Evolutionary conservation across 2,329 filamentous ascomycete genomes (phyloP), one percentile per base, ranked within the genome.

Genomic region (Xylaria digitata): DNA sequence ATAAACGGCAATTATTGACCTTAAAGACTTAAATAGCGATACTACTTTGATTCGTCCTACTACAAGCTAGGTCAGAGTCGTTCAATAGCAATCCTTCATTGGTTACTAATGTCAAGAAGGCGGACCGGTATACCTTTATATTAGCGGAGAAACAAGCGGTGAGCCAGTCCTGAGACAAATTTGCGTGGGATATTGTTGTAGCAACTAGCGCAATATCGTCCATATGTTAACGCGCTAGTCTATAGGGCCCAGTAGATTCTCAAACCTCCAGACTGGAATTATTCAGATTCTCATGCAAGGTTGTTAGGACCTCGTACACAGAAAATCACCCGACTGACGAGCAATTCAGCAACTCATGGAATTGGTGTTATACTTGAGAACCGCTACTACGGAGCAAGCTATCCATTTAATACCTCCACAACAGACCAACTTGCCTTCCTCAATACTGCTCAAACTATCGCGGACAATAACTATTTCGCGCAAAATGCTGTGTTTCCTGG

Each of bases 351-450:
- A 5, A 84, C 82, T n/a, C 82, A 83, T 70, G 85, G 85, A 2
- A 74, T 86, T 34, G 85, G 85, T 8, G 82, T 86, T 3, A 86
- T 87, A 65, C 76, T 86, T 2, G 83, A 86, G 70, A 84, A 86
- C 61, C 76, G 83, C 21, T 84, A 84, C 69, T 85, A 86, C 68
- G 84, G 84, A 30, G 61, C 81, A 32, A 84, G 82, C 67, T 85
- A 78, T 63, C 84, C 84, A 0, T 84, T 81, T 65, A 80, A 82
- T 19, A 79, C 78, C 17, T 82, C 80, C 40, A 82, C 82, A 1
- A 85, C 83, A 3, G 84, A 86, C 68, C 76, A 85, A 58, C 71
- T 86, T 66, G 75, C 79, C 11, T 86, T 82, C 68, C 73, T 86
- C 67, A 84, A 83, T 8, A 85, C 82, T 2, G 83, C 85, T 68